A percentile compares a stretch with the other conserved stretches of the same genome.
These are phyloP conservation scores for Phyllosticta ampelicida DNA, from an alignment of 2,329 filamentous ascomycete species.

Conservation along the genomic window DNA sequence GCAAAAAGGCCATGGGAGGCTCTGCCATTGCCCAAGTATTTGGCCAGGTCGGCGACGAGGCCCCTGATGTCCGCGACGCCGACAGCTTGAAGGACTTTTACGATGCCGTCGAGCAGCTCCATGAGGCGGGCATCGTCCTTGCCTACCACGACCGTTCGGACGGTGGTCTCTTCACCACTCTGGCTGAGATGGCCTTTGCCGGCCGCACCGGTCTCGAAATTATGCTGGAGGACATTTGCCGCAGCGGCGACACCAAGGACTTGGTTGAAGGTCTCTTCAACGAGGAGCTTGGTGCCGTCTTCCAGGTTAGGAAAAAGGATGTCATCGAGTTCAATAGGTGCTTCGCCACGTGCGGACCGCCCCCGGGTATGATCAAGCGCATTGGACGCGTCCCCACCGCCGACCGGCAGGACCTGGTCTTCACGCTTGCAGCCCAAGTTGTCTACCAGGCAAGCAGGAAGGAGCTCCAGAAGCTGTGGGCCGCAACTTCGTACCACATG, in stretches of 20 bases:
- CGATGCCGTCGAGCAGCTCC: constrained; percentile 64
- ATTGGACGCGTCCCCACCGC: constrained; percentile 65
- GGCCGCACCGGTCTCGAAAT: constrained; percentile 82
- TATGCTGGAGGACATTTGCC: constrained; percentile 61
- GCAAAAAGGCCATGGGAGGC: constrained; percentile 73
- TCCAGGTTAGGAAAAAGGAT: constrained; percentile 80
- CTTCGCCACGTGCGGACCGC: constrained; percentile 82
- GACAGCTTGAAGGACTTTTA: constrained; percentile 82
- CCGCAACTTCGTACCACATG: constrained; percentile 80
- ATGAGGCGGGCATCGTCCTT: constrained; percentile 62
- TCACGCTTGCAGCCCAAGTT: constrained; percentile 59
- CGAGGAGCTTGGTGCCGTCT: constrained; percentile 90
- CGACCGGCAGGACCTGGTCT: constrained; percentile 63
- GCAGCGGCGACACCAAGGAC: constrained; percentile 50
- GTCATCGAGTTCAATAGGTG: constrained; percentile 79
- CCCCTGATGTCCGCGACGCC: constrained; percentile 69
- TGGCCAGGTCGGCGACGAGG: constrained; percentile 71
- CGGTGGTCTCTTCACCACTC: constrained; percentile 79
- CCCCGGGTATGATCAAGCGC: constrained; percentile 68
- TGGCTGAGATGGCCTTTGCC: constrained; percentile 97
- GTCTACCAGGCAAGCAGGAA: constrained; percentile 60
- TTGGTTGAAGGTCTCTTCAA: constrained; percentile 80
- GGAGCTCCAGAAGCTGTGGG: constrained; percentile 79
- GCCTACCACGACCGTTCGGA: constrained; percentile 94
- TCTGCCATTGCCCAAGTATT: constrained; percentile 87